Evolutionary conservation across 1,284 basidiomycete species (phyloP), one percentile per base, ranked within the genome.

Genomic region (Sporisorium scitamineum): DNA sequence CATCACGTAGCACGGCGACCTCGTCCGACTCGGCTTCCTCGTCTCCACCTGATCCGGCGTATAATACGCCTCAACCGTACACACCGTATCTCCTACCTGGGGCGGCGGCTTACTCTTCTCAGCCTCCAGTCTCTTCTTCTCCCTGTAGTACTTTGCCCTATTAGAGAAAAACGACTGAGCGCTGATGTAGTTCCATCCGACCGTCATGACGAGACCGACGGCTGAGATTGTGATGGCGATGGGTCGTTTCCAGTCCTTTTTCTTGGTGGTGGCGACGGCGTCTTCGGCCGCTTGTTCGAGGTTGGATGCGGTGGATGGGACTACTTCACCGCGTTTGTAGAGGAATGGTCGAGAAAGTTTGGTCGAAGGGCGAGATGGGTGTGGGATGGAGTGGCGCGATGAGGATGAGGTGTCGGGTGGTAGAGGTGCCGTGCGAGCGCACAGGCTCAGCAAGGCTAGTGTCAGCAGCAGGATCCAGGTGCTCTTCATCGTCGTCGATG

Each of bases 101-200:
- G 72, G 72, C 39, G 45, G 51, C 5, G 71, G 71, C 26, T 58
- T 55, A 0, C 26, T 18, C 37, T 44, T 61, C 37, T 67, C 55
- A 3, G 45, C 67, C 34, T 66, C 56, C 20, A 60, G 34, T n/a
- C 54, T 44, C 16, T 50, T 55, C 22, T 57, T 31, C 7, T 56
- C 44, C 14, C 20, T 34, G 7, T 16, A 3, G 27, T 26, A 70
- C 11, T 54, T 60, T 0, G n/a, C 48, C 2, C 56, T 27, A 24
- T 74, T 74, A 8, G 54, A 22, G 20, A 52, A 9, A 24, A 70
- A 74, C 18, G 71, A 74, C 7, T 55, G n/a, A 26, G 31, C 22
- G 0, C 42, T 27, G 45, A 75, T 61, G 26, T 67, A 70, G 56
- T 63, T 67, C 72, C 72, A 75, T 1, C 67, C 72, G 2, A 57